Conservation (phyloP, 2,329 filamentous ascomycete species). For the Lasiodiplodia citricola region DNA sequence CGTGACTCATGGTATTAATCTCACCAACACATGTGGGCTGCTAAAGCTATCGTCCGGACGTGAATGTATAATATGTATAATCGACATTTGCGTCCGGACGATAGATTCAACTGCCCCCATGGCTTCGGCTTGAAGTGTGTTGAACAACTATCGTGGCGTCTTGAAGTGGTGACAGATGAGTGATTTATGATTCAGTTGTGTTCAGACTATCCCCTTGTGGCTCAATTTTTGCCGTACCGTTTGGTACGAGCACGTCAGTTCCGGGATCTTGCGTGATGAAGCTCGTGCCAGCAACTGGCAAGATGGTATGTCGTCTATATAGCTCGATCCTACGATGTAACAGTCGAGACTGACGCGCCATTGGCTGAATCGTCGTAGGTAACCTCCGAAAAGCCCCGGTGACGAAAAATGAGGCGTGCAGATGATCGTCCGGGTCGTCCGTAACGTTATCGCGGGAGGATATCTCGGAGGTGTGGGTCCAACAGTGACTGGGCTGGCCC, state of each 20-base stretch:
- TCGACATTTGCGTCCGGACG: no score
- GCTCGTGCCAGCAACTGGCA: conserved; percentile 21
- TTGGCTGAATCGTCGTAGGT: neutral
- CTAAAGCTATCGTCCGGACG: no score
- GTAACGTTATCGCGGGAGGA: conserved; percentile 13
- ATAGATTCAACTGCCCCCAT: no score
- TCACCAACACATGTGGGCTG: neutral
- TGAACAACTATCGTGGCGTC: neutral
- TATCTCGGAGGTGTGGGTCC: conserved; percentile 13
- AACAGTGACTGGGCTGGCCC: neutral
- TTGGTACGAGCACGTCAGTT: neutral
- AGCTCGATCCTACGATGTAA: neutral
- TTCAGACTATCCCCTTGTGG: neutral
- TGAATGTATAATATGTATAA: neutral
- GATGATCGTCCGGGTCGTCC: neutral
- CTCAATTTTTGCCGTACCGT: neutral
- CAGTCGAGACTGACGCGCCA: neutral
- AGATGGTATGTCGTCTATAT: neutral
- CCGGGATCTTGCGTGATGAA: neutral
- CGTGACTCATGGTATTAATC: neutral
- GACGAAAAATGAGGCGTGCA: neutral
- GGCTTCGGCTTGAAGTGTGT: neutral
- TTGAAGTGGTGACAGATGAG: neutral
- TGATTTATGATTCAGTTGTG: neutral
- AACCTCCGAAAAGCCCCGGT: conserved; percentile 18